These are phyloP conservation scores for Irpex lacteus DNA, from an alignment of 1,284 basidiomycete genomes.

Conservation along the genomic window DNA sequence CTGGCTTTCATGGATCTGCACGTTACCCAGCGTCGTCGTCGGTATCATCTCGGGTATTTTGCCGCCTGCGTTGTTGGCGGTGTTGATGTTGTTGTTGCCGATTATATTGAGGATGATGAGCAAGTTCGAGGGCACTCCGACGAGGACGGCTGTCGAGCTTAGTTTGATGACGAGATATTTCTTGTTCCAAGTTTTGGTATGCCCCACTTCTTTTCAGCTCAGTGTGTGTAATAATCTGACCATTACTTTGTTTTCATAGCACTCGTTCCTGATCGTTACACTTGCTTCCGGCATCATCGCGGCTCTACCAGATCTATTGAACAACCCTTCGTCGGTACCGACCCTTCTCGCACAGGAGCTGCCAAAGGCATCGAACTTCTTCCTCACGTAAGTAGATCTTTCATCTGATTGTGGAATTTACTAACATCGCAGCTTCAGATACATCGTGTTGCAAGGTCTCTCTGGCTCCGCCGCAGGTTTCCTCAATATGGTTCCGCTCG, in stretches of 20 bases:
- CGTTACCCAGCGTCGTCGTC: conserved; percentile 55
- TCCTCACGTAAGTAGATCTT: conserved; percentile 57
- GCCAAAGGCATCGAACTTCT: conserved; percentile 90
- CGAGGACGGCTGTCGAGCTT: conserved; percentile 80
- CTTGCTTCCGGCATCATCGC: conserved; percentile 78
- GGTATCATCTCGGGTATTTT: conserved; percentile 93
- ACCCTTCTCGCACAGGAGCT: conserved; percentile 70
- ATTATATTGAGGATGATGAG: conserved; percentile 78
- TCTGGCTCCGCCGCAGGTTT: conserved; percentile 77
- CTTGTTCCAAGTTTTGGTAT: conserved; percentile 85
- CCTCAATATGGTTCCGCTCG: conserved; percentile 72
- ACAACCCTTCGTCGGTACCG: conserved; percentile 63
- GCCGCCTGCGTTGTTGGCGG: conserved; percentile 80
- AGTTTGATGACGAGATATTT: conserved; percentile 92
- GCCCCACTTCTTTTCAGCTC: conserved; percentile 29
- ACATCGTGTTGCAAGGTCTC: conserved; percentile 68
- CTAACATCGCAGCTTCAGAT: conserved; percentile 22
- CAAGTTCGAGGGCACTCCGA: conserved; percentile 79
- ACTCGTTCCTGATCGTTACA: conserved; percentile 89
- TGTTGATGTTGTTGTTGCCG: conserved; percentile 91
- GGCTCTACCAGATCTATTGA: conserved; percentile 57
- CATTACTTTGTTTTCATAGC: conserved; percentile 36
- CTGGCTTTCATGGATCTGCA: conserved; percentile 87
- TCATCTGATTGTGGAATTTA: too few relatives aligned
- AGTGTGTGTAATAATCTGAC: not conserved